Percentiles rank a stretch among this genome's conserved stretches.
Evolutionary conservation across 352 stramenopile species (phyloP).

Genomic region (Saprolegnia parasitica): DNA sequence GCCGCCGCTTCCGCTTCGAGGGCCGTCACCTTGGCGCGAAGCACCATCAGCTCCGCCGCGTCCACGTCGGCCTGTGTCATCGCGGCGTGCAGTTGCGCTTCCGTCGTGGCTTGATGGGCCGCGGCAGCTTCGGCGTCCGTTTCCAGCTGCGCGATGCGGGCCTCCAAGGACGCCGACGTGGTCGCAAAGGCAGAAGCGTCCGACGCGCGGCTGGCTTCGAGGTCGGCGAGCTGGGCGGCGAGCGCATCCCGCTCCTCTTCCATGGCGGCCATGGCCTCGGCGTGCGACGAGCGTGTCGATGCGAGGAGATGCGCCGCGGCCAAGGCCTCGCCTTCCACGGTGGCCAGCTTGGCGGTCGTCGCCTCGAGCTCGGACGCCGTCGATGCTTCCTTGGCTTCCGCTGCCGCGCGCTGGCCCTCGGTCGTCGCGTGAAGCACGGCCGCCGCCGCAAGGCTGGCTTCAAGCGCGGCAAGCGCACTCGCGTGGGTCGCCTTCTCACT

Average conservation of each 20-base stretch:
- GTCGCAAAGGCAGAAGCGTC: neutral
- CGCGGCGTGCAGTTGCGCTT: neutral
- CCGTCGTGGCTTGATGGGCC: neutral
- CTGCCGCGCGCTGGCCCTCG: neutral
- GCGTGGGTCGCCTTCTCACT: neutral
- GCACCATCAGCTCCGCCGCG: neutral
- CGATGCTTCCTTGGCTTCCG: conserved; percentile 14
- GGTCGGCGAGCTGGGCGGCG: neutral
- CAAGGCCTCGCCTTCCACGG: neutral
- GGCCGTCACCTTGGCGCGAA: conserved; percentile 1
- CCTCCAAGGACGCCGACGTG: neutral
- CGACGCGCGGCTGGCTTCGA: conserved; percentile 7
- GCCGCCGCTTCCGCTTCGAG: conserved; percentile 7
- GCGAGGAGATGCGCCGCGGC: conserved; percentile 2
- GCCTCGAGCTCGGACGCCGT: neutral
- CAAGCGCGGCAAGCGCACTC: neutral
- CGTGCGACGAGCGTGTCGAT: neutral
- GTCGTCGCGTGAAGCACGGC: conserved; percentile 1
- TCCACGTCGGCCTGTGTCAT: neutral
- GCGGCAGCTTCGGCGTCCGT: neutral
- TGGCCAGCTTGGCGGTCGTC: conserved; percentile 1
- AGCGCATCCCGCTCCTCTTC: conserved; percentile 15
- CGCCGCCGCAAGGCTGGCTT: neutral
- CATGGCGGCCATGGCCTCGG: conserved; percentile 2
- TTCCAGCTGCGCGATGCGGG: neutral